A percentile compares a stretch with the other conserved stretches of the same genome.
Evolutionary conservation across 208 protist genomes (phyloP).

Genomic region (Acanthamoeba triangularis): DNA sequence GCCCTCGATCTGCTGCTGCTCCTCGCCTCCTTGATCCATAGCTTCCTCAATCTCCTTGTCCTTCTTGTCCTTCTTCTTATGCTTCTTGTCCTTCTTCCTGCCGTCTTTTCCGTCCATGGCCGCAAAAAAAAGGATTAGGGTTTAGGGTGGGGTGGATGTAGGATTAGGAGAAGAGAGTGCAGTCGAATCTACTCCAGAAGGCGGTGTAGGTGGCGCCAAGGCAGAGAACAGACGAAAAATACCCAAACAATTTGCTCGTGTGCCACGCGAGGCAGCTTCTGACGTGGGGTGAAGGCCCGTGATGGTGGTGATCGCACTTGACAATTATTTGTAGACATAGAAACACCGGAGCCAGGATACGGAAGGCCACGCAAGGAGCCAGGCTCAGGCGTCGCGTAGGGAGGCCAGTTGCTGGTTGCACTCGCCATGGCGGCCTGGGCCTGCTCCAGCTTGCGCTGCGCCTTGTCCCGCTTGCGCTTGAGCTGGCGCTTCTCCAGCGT

Average conservation of each 20-base stretch:
- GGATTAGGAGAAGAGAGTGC: background rate
- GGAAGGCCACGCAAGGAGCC: no score
- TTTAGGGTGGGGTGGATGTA: no score
- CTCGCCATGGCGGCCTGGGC: background rate
- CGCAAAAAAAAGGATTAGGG: no score
- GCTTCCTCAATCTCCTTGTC: constrained; percentile 61
- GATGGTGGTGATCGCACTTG: no score
- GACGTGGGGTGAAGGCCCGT: no score
- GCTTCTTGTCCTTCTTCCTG: constrained; percentile 66
- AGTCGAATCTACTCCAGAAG: background rate
- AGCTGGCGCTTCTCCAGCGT: background rate
- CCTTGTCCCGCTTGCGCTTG: background rate
- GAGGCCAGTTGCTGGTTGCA: background rate
- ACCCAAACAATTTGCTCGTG: background rate
- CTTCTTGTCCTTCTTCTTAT: constrained; percentile 58
- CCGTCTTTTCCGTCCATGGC: constrained; percentile 49
- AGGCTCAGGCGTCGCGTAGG: no score
- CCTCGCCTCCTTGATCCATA: constrained; percentile 49
- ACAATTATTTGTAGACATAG: no score
- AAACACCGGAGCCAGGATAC: no score
- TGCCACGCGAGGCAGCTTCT: no score
- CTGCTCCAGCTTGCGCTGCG: background rate
- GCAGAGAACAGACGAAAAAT: background rate
- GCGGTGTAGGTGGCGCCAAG: no score
- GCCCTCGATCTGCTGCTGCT: constrained; percentile 33